These are phyloP conservation scores for Ananas comosus DNA, from an alignment of 176 grass and related monocot genomes.

Conservation along the genomic window DNA sequence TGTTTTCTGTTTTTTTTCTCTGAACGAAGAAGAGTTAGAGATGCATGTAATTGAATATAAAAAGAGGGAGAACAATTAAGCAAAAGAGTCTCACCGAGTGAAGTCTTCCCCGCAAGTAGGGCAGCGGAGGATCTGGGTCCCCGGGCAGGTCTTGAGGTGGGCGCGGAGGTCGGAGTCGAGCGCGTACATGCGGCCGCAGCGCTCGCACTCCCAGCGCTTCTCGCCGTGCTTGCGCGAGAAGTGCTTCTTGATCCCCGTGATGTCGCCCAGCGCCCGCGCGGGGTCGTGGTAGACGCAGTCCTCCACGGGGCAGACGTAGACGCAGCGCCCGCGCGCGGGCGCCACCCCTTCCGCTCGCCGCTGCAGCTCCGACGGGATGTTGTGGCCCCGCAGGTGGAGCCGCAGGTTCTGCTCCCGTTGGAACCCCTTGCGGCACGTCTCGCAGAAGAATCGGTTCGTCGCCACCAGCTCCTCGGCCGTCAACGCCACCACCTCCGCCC, in stretches of 20 bases:
- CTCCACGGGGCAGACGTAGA: constrained; percentile 25
- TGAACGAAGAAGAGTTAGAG: too few species aligned
- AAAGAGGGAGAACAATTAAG: too few species aligned
- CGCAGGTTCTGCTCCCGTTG: constrained; percentile 29
- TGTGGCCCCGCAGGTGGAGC: neutral
- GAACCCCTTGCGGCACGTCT: constrained; percentile 25
- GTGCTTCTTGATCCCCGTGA: constrained; percentile 33
- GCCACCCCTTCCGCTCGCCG: constrained; percentile 11
- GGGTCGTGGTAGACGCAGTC: constrained; percentile 27
- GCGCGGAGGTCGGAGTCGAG: constrained; percentile 22
- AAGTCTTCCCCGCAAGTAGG: constrained; percentile 13
- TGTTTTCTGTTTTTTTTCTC: too few species aligned
- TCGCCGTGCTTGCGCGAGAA: constrained; percentile 24
- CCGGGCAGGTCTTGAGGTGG: constrained; percentile 19
- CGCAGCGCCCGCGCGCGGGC: neutral
- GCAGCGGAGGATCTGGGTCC: constrained; percentile 12
- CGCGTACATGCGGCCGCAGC: constrained; percentile 18
- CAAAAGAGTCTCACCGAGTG: constrained; percentile 6
- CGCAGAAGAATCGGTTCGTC: constrained; percentile 23
- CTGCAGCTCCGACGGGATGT: constrained; percentile 14
- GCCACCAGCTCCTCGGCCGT: constrained; percentile 17
- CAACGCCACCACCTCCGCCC: constrained; percentile 20
- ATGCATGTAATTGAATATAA: too few species aligned
- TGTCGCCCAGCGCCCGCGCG: constrained; percentile 19
- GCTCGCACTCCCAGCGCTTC: constrained; percentile 27